phyloP scores from a whole-genome alignment of 179 eudicot species.

The Silene noctiflora region DNA sequence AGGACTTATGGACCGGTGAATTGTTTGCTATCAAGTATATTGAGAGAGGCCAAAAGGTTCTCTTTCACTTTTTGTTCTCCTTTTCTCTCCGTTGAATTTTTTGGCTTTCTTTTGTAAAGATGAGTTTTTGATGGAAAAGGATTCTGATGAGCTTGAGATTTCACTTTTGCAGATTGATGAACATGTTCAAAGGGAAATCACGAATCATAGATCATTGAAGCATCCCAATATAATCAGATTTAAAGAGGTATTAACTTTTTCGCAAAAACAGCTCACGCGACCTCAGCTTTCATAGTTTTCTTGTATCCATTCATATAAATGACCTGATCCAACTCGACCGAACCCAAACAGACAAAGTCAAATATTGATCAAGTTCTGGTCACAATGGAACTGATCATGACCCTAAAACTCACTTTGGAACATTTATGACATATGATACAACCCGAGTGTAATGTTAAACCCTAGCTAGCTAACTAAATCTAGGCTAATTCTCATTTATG shows the following conservation, averaged over 20 bases:
- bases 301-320: too few relatives aligned
- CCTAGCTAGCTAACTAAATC: too few relatives aligned
- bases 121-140: background rate
- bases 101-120: background rate
- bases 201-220: slow-evolving; percentile 68
- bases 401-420: too few relatives aligned
- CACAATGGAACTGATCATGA: too few relatives aligned
- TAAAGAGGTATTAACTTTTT: slow-evolving; percentile 51
- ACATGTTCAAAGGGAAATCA: slow-evolving; percentile 73
- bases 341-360: too few relatives aligned
- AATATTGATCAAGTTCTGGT: too few relatives aligned
- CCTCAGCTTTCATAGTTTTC: too few relatives aligned
- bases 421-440: too few relatives aligned
- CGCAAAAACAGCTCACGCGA: too few relatives aligned
- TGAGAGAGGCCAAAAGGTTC: slow-evolving; percentile 81
- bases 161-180: slow-evolving; percentile 63
- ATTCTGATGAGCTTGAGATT: background rate
- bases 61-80: background rate
- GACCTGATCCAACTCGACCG: too few relatives aligned
- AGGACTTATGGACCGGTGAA: slow-evolving; percentile 53
- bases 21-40: slow-evolving; percentile 79
- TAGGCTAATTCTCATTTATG: too few relatives aligned
- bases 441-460: too few relatives aligned
- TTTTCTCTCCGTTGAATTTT: background rate
- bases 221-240: slow-evolving; percentile 78